Conservation (phyloP, 768 basidiomycete species). For the Udeniomyces megalosporus region DNA sequence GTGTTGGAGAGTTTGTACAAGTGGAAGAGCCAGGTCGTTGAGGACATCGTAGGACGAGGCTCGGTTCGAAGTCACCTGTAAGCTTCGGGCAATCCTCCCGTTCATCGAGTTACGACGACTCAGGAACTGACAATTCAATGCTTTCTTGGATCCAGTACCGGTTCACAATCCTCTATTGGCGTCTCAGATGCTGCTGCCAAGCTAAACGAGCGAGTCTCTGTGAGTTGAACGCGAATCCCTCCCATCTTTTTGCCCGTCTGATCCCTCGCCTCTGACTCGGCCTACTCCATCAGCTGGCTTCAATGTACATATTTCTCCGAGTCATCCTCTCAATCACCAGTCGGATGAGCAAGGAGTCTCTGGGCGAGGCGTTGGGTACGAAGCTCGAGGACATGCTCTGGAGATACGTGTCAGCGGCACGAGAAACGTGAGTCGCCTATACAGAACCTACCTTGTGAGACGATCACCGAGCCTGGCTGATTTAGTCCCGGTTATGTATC, state of each 20-base stretch:
- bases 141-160: too few relatives aligned
- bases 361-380: constrained; percentile 62
- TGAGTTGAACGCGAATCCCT: too few relatives aligned
- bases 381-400: constrained; percentile 69
- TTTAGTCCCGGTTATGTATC: too few relatives aligned
- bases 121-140: too few relatives aligned
- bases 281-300: constrained; percentile 46
- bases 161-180: not conserved
- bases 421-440: constrained; percentile 47
- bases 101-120: too few relatives aligned
- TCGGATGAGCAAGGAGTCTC: constrained; percentile 49
- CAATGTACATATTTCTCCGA: constrained; percentile 79
- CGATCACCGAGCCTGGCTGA: too few relatives aligned
- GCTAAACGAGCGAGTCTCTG: constrained; percentile 24
- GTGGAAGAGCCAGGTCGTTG: constrained; percentile 46
- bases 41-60: constrained; percentile 36
- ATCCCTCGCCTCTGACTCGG: not conserved
- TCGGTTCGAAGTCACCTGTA: constrained; percentile 25
- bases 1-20: constrained; percentile 3
- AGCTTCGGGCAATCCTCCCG: constrained; percentile 5
- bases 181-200: constrained; percentile 23
- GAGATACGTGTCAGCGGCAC: constrained; percentile 5
- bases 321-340: constrained; percentile 63
- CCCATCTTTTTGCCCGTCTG: constrained; percentile 21
- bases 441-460: too few relatives aligned